These are phyloP conservation scores for Exserohilum turcica DNA, from an alignment of 2,329 filamentous ascomycete species.

Conservation along the genomic window DNA sequence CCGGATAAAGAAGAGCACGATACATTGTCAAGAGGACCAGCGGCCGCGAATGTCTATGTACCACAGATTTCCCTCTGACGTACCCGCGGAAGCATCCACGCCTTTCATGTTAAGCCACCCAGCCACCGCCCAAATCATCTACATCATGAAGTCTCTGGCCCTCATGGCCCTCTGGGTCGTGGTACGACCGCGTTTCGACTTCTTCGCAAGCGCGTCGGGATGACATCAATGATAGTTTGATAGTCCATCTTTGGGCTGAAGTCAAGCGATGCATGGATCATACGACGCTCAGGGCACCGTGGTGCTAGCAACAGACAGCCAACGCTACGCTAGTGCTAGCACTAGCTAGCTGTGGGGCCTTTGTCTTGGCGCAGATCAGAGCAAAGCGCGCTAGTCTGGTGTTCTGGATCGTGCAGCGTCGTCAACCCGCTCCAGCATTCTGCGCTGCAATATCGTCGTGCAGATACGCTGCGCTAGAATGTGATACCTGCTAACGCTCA, in stretches of 20 bases:
- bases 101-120: slow-evolving; percentile 3
- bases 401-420: neutral
- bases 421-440: neutral
- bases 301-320: neutral
- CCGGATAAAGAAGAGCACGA: neutral
- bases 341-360: neutral
- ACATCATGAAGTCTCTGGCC: slow-evolving; percentile 18
- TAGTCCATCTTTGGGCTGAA: slow-evolving; percentile 3
- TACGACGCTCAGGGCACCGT: neutral
- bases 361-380: neutral
- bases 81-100: slow-evolving; percentile 18
- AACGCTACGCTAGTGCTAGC: too few relatives aligned
- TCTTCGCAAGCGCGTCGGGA: slow-evolving; percentile 2
- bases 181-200: slow-evolving; percentile 6
- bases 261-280: neutral
- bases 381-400: neutral
- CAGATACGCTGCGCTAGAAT: neutral
- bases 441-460: neutral
- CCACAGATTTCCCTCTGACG: slow-evolving; percentile 20
- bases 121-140: slow-evolving; percentile 13
- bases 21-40: slow-evolving; percentile 3
- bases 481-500: neutral
- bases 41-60: slow-evolving; percentile 11
- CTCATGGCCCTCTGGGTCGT: slow-evolving; percentile 1
- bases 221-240: slow-evolving; percentile 18